phyloP scores from a whole-genome alignment of 805 yeast species.

The Metschnikowia kunwiensis region DNA sequence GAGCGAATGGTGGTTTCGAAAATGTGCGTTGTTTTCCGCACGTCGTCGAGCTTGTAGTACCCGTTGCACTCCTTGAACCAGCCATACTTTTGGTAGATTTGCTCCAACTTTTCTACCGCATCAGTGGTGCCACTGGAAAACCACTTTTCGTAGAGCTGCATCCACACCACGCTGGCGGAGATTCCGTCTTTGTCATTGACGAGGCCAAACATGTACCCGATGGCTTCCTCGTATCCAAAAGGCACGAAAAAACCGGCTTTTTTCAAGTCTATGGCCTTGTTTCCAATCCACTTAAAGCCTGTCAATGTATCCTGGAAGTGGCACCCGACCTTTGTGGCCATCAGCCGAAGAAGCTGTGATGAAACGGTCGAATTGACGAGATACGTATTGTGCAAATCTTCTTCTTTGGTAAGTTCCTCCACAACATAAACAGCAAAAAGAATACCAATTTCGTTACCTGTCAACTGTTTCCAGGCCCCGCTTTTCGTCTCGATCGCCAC shows the following conservation, averaged over 20 bases:
- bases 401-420: conserved; percentile 27
- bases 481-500: conserved; percentile 55
- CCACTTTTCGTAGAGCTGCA: conserved; percentile 65
- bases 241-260: conserved; percentile 66
- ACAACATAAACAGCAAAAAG: conserved; percentile 70
- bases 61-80: conserved; percentile 84
- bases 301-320: conserved; percentile 79
- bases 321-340: conserved; percentile 64
- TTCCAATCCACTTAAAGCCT: conserved; percentile 98
- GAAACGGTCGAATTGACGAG: conserved; percentile 89
- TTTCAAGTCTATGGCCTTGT: conserved; percentile 73
- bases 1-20: conserved; percentile 51
- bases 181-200: conserved; percentile 94
- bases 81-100: conserved; percentile 67
- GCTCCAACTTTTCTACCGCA: conserved; percentile 50
- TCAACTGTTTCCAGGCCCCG: conserved; percentile 68
- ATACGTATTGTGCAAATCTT: conserved; percentile 39
- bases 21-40: conserved; percentile 48
- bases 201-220: conserved; percentile 85
- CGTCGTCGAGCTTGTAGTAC: conserved; percentile 66
- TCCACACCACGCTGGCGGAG: conserved; percentile 70
- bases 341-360: conserved; percentile 68
- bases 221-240: conserved; percentile 93
- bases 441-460: conserved; percentile 89
- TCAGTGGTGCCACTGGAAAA: conserved; percentile 33